Conservation (phyloP, 495 filamentous ascomycete genomes). For the Hypomontagnella submonticulosa region DNA sequence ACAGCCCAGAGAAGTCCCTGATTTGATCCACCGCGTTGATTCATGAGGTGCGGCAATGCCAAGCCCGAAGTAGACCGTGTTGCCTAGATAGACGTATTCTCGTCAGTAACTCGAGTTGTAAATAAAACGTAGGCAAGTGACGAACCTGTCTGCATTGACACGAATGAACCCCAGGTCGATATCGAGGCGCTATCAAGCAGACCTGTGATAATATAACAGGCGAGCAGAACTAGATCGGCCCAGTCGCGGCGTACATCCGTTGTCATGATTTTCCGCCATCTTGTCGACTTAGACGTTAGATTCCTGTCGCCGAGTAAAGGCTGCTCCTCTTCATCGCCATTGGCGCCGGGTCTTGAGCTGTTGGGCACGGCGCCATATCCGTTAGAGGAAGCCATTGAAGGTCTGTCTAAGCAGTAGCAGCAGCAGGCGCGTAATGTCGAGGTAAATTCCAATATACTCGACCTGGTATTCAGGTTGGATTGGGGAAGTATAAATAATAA, state of each 20-base stretch:
- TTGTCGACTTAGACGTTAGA: constrained; percentile 19
- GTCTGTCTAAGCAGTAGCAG: not conserved
- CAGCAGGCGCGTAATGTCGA: not conserved
- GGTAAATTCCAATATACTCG: no score
- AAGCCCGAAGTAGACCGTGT: constrained; percentile 79
- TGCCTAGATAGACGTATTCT: constrained; percentile 52
- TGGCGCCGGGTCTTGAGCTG: constrained; percentile 12
- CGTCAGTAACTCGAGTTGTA: not conserved
- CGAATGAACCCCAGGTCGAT: constrained; percentile 79
- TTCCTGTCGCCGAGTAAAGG: constrained; percentile 46
- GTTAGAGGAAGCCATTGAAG: constrained; percentile 36
- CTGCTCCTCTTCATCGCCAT: constrained; percentile 54
- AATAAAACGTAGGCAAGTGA: not conserved
- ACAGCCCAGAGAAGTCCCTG: constrained; percentile 68
- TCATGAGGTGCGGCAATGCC: constrained; percentile 66
- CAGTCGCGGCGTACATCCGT: constrained; percentile 63
- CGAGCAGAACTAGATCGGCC: constrained; percentile 70
- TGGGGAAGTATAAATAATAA: no score
- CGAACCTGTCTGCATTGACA: constrained; percentile 79
- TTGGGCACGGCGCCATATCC: constrained; percentile 36
- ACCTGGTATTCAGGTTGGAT: no score
- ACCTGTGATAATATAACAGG: constrained; percentile 78
- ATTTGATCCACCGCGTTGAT: constrained; percentile 72
- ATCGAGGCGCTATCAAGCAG: constrained; percentile 77
- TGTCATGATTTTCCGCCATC: constrained; percentile 57